Base-by-base conservation (phyloP, 1,284 basidiomycete species). In the Cryptococcus maquisensis region DNA sequence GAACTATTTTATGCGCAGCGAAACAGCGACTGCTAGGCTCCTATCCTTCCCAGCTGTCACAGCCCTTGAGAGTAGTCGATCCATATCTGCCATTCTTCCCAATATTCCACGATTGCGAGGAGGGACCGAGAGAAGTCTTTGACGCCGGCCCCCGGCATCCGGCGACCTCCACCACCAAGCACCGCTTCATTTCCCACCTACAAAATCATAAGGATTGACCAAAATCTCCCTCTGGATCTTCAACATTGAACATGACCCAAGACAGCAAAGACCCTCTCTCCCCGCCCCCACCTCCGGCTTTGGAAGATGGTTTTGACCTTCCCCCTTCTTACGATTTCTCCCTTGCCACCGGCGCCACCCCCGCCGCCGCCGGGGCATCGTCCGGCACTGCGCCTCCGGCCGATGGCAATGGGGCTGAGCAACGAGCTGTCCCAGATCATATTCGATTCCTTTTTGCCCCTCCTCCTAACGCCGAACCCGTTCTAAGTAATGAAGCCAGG, bases 241-340 rank as follows among this genome's bases (percentile, higher is more conserved):
- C 10, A 10, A 32, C 28, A 32, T 10, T 32, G 1, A 42, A 36
- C 32, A 57, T 58, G 56, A 38, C 41, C 10, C 56, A 51, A 51
- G 48, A 58, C 21, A 47, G 32, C 26, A 55, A 55, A 21, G 15
- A 24, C 2, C 18, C 50, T 7, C 18, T 51, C 5, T 51, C 49
- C 10, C 41, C 47, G 24, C 23, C 49, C 10, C 41, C 47, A n/a
- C 23, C 49, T 13, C 12, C n/a, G 3, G 12, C 18, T n/a, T 18
- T 28, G 23, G 42, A 50, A 9, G 57, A 55, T 8, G 52, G 49
- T 28, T 18, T 47, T 26, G 66, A 71, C 32, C 41, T 58, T 15
- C 67, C 66, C 0, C 69, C 71, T 12, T 60, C 70, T 12, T 73
- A 73, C 56, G 66, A 70, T 49, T 42, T 38, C 18, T 55, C 57